phyloP scores from a whole-genome alignment of 345 rosid genomes.

The Euphorbia tirucalli region DNA sequence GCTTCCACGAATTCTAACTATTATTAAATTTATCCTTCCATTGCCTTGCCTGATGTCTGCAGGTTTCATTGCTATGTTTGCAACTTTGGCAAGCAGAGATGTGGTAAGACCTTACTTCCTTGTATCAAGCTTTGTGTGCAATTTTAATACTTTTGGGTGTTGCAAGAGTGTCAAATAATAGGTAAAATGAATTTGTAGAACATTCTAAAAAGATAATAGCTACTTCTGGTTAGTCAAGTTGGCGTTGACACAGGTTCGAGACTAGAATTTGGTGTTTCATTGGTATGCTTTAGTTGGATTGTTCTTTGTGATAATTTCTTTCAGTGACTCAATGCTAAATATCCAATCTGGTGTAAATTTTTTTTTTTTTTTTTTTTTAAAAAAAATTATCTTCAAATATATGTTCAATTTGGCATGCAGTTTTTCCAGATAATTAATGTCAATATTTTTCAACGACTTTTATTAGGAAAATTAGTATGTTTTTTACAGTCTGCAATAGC shows the following conservation, averaged over 20 bases:
- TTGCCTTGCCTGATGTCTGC: conserved; percentile 22
- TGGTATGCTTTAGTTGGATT: background rate
- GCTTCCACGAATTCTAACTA: background rate
- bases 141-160: conserved; percentile 11
- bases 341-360: conserved; percentile 1
- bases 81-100: conserved; percentile 94
- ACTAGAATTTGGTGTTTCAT: background rate
- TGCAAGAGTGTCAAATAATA: background rate
- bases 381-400: background rate
- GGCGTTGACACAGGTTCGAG: background rate
- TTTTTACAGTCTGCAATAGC: background rate
- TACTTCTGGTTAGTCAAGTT: background rate
- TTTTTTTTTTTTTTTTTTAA: background rate
- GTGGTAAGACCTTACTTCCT: conserved; percentile 53
- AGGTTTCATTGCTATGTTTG: conserved; percentile 94
- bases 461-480: background rate
- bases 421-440: background rate
- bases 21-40: background rate
- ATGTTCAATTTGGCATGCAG: background rate
- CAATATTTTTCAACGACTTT: background rate
- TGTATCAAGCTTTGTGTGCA: background rate
- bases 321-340: background rate
- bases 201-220: background rate
- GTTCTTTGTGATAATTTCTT: background rate
- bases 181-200: background rate